Base-by-base conservation (phyloP, 2,329 filamentous ascomycete species). In the Alternaria angustiovoidea region DNA sequence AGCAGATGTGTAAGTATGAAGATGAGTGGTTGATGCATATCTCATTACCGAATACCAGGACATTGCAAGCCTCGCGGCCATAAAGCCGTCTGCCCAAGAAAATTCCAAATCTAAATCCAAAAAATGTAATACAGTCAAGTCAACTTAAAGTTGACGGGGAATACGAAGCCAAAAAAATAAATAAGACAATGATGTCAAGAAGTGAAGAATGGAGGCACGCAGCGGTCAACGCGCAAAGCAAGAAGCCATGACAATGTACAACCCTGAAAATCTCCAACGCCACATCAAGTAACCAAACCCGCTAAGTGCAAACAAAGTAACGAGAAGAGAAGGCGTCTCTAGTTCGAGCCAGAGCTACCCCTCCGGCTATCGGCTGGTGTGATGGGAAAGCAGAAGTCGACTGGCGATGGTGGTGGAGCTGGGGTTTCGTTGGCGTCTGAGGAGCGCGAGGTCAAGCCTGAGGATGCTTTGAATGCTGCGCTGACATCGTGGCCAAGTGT, bases 401-500 rank as follows among this genome's bases (percentile, higher is more conserved):
- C 75, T 11, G 78, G 78, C 14, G 75, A 78, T 44, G 78, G 78
- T 7, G 78, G 78, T 26, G 78, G 78, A n/a, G 78, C 78, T 12
- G 77, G 76, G 1, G 76, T 79, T 67, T 79, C 77, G 65, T 72
- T 71, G 63, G 75, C 69, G 34, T 72, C 68, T 11, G 60, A 64
- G 44, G 69, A 65, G 64, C 73, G 75, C 8, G 70, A 71, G 32
- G 64, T 57, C 26, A 72, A 61, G 54, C 56, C 62, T n/a, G 67
- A 63, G 6, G 75, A 76, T 55, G 77, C 75, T 62, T 79, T 78
- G 70, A 80, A 74, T 12, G 77, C 77, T 16, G 77, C 78, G 59
- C 75, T 75, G 54, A 80, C 74, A 63, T 79, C 78, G 71, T 76
- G 76, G 57, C 77, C 75, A 52, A 80, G 77, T 1, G 75, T 76